Evolutionary conservation across 208 protist species (phyloP).

Genomic region (Wallacemonas rigidus): DNA sequence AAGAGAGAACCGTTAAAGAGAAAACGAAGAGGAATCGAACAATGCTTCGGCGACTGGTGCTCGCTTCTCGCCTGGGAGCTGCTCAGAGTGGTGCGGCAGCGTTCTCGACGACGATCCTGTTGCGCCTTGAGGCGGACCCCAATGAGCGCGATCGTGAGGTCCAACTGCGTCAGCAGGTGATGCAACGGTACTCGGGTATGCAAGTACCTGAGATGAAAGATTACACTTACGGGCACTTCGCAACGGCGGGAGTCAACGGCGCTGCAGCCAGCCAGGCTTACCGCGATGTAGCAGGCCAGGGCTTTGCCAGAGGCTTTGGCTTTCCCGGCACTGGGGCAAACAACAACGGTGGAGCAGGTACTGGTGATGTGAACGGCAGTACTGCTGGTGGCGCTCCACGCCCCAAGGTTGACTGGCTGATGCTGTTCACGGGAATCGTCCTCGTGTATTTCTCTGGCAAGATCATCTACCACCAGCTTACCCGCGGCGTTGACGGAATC

Average conservation of each 20-base stretch:
- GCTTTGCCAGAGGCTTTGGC: constrained; percentile 16
- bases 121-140: constrained; percentile 29
- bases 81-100: neutral
- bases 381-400: constrained; percentile 14
- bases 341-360: constrained; percentile 11
- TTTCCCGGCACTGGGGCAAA: constrained; percentile 14
- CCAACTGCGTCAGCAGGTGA: constrained; percentile 50
- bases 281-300: constrained; percentile 18
- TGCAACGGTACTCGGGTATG: constrained; percentile 54
- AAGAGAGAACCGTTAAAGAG: neutral
- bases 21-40: neutral
- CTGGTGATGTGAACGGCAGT: neutral
- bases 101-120: constrained; percentile 21
- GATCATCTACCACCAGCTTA: constrained; percentile 53
- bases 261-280: constrained; percentile 32
- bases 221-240: constrained; percentile 69
- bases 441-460: constrained; percentile 65
- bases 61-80: neutral
- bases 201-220: constrained; percentile 41
- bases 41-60: constrained; percentile 5
- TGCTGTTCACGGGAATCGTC: constrained; percentile 56
- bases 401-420: constrained; percentile 54
- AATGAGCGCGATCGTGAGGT: constrained; percentile 50
- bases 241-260: constrained; percentile 33
- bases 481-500: constrained; percentile 33